Evolutionary conservation across 495 filamentous ascomycete species (phyloP).

Genomic region (Astrocystis sublimbata): DNA sequence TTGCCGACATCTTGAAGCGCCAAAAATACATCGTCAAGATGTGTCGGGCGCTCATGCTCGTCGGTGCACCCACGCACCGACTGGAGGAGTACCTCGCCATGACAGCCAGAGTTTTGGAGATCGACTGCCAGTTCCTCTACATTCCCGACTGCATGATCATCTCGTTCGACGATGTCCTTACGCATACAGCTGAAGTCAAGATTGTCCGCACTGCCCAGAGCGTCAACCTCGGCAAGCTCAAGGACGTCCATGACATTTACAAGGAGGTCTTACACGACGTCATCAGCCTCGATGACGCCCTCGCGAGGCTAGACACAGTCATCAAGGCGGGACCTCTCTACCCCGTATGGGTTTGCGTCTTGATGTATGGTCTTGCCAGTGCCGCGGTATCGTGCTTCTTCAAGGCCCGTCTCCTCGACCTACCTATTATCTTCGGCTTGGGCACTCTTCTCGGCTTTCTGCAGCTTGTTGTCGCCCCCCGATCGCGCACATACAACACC

Average conservation of each 20-base stretch:
- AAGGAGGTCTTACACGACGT: constrained; percentile 87
- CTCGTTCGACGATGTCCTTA: constrained; percentile 82
- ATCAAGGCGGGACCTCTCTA: constrained; percentile 61
- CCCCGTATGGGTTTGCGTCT: constrained; percentile 63
- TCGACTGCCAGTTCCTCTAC: constrained; percentile 86
- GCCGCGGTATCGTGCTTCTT: constrained; percentile 80
- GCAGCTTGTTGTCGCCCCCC: constrained; percentile 73
- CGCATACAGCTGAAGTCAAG: constrained; percentile 88
- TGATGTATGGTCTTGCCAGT: constrained; percentile 77
- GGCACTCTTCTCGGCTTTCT: constrained; percentile 77
- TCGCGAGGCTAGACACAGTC: constrained; percentile 63
- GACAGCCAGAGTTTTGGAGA: constrained; percentile 81
- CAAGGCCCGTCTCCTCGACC: constrained; percentile 77
- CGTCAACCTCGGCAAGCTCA: constrained; percentile 78
- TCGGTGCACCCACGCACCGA: constrained; percentile 72
- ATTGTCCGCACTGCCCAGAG: constrained; percentile 72
- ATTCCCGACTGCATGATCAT: constrained; percentile 92
- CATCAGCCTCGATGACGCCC: constrained; percentile 80
- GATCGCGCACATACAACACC: constrained; percentile 76
- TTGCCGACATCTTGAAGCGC: constrained; percentile 72
- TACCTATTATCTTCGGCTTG: constrained; percentile 79
- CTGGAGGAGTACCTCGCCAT: constrained; percentile 81
- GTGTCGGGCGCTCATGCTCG: constrained; percentile 82
- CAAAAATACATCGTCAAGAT: constrained; percentile 80
- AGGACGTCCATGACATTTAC: constrained; percentile 82